Percentiles rank a stretch among this genome's conserved stretches.
phyloP scores from a whole-genome alignment of 331 rosid genomes.

The Erythrophleum ivorense region DNA sequence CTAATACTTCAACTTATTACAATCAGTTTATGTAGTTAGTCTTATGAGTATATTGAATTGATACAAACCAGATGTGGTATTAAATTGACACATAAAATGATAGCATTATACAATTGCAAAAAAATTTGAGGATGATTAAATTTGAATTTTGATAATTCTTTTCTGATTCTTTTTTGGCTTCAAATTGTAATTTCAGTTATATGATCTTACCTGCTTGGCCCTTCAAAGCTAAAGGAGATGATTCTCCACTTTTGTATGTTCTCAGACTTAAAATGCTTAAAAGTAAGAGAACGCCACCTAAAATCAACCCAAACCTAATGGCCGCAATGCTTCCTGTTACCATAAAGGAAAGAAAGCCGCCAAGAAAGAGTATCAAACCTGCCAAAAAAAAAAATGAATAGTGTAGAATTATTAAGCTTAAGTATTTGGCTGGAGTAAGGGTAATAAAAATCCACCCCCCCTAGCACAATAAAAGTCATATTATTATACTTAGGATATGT shows the following conservation, averaged over 20 bases:
- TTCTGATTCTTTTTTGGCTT: slow-evolving; percentile 2
- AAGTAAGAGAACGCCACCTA: slow-evolving; percentile 77
- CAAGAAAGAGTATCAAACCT: slow-evolving; percentile 83
- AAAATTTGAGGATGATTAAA: slow-evolving; percentile 1
- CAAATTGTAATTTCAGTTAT: slow-evolving; percentile 7
- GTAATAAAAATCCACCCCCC: slow-evolving; percentile 9
- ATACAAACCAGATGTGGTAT: not conserved
- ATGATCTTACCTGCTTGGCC: slow-evolving; percentile 82
- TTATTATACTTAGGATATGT: slow-evolving; percentile 1
- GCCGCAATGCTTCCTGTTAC: slow-evolving; percentile 76
- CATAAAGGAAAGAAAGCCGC: slow-evolving; percentile 94
- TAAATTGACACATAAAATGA: not conserved
- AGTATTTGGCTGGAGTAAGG: slow-evolving; percentile 2
- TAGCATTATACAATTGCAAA: slow-evolving; percentile 16
- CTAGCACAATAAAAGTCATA: slow-evolving; percentile 20
- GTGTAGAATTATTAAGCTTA: slow-evolving; percentile 6
- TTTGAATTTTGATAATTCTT: not conserved
- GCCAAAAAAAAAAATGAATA: slow-evolving; percentile 46
- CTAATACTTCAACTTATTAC: not conserved
- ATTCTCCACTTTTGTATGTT: slow-evolving; percentile 65
- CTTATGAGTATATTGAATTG: slow-evolving; percentile 21
- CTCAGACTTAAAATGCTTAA: slow-evolving; percentile 77
- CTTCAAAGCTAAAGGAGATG: slow-evolving; percentile 64
- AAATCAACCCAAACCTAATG: slow-evolving; percentile 90
- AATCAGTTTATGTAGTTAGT: not conserved